phyloP scores from a whole-genome alignment of 2,329 filamentous ascomycete genomes.

The Cordyceps javanica region DNA sequence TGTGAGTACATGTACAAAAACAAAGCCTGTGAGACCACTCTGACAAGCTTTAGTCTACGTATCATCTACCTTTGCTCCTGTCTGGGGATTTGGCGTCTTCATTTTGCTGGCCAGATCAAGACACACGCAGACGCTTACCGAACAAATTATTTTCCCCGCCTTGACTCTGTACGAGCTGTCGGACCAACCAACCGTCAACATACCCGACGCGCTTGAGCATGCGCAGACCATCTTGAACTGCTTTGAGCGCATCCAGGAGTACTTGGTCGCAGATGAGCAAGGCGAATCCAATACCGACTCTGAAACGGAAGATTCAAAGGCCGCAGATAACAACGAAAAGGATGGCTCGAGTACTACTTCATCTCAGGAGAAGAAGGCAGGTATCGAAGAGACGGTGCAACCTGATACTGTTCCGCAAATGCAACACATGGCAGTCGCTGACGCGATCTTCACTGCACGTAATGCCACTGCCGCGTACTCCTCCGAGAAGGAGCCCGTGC shows the following conservation, averaged over 20 bases:
- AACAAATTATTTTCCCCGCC: constrained; percentile 18
- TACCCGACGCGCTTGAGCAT: constrained; percentile 18
- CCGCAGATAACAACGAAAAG: background rate
- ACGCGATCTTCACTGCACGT: background rate
- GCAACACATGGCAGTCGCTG: background rate
- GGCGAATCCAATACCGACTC: constrained; percentile 1
- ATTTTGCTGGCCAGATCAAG: constrained; percentile 14
- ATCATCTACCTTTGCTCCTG: constrained; percentile 17
- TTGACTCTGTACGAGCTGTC: constrained; percentile 18
- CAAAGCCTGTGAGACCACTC: background rate
- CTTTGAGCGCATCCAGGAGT: constrained; percentile 18
- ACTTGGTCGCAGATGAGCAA: constrained; percentile 17
- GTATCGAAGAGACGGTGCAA: background rate
- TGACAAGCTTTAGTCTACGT: constrained; percentile 6
- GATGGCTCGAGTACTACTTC: background rate
- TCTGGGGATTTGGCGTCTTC: constrained; percentile 17
- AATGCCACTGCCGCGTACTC: constrained; percentile 14
- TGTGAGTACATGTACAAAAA: constrained; percentile 12
- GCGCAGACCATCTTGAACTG: constrained; percentile 18
- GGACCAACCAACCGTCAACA: constrained; percentile 17
- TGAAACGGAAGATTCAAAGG: background rate
- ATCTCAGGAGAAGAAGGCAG: background rate
- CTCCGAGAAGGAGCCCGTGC: constrained; percentile 1
- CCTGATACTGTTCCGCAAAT: background rate
- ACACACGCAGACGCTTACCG: constrained; percentile 15